A percentile compares a stretch with the other conserved stretches of the same genome.
Evolutionary conservation across 2,329 filamentous ascomycete species (phyloP).

Genomic region (Ophiocordyceps camponoti-saundersi): DNA sequence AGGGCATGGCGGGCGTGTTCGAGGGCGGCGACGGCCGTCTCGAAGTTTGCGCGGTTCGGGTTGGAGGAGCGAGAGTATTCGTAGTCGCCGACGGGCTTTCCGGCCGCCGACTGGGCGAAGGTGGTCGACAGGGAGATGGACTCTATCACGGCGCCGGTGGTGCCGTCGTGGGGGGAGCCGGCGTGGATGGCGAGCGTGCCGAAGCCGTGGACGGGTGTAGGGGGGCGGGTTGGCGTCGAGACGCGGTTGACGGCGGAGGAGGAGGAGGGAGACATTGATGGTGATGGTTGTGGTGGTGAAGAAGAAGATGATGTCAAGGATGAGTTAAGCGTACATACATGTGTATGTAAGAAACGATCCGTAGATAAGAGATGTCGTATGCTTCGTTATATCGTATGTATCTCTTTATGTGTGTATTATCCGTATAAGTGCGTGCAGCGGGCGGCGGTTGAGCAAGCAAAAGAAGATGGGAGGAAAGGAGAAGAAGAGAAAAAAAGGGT

Average conservation of each 20-base stretch:
- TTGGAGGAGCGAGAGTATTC: conserved; percentile 92
- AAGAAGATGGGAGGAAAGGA: not conserved
- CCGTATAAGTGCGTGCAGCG: too few relatives aligned
- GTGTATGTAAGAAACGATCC: not conserved
- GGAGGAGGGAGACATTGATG: conserved; percentile 13
- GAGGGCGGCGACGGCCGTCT: conserved; percentile 75
- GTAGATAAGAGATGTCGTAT: too few relatives aligned
- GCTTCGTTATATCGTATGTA: too few relatives aligned
- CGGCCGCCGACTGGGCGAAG: conserved; percentile 80
- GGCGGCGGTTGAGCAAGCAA: too few relatives aligned
- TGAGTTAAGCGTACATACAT: too few relatives aligned
- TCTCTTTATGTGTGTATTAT: too few relatives aligned
- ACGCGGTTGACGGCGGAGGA: conserved; percentile 31
- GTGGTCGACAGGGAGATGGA: conserved; percentile 92
- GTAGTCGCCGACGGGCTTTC: conserved; percentile 71
- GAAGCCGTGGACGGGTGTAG: conserved; percentile 61
- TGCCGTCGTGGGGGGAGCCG: conserved; percentile 75
- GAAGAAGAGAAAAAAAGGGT: not conserved
- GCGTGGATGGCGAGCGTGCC: conserved; percentile 92
- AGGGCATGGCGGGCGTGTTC: conserved; percentile 87
- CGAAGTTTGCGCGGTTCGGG: conserved; percentile 90
- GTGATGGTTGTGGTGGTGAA: not conserved
- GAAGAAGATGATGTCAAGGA: not conserved
- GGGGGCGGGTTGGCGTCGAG: conserved; percentile 56
- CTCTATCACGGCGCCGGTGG: conserved; percentile 90